These are phyloP conservation scores for Termitomyces sp. DNA, from an alignment of 768 basidiomycete genomes.

Conservation along the genomic window DNA sequence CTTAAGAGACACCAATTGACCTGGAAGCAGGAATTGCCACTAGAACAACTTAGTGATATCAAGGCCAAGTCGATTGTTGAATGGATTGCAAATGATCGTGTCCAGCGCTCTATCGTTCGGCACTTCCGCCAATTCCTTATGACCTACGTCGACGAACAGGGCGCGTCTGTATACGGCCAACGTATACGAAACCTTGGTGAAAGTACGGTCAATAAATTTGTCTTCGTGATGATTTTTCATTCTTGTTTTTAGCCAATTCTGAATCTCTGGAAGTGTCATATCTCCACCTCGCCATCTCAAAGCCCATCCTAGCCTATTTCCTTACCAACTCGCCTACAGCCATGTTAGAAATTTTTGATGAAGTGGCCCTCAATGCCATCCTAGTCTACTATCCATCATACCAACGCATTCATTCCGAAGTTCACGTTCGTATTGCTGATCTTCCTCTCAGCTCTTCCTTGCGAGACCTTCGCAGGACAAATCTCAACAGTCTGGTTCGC, in stretches of 20 bases:
- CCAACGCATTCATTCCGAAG: slow-evolving; percentile 95
- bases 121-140: slow-evolving; percentile 95
- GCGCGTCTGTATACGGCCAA: slow-evolving; percentile 90
- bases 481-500: slow-evolving; percentile 93
- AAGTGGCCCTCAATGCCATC: slow-evolving; percentile 91
- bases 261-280: slow-evolving; percentile 98
- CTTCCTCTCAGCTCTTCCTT: slow-evolving; percentile 87
- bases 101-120: slow-evolving; percentile 82
- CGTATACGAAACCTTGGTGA: slow-evolving; percentile 92
- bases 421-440: slow-evolving; percentile 95
- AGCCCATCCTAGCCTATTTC: slow-evolving; percentile 96
- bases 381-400: slow-evolving; percentile 95
- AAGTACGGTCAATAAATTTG: slow-evolving; percentile 47
- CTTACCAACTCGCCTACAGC: slow-evolving; percentile 90
- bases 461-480: slow-evolving; percentile 86
- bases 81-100: slow-evolving; percentile 94
- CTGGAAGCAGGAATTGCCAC: slow-evolving; percentile 71
- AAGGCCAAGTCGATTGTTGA: slow-evolving; percentile 96
- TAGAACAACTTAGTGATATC: slow-evolving; percentile 96
- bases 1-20: slow-evolving; percentile 6
- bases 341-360: slow-evolving; percentile 93
- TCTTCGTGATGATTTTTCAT: not conserved
- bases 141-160: slow-evolving; percentile 92
- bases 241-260: slow-evolving; percentile 67
- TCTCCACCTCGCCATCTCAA: slow-evolving; percentile 87